Conservation (phyloP, 345 rosid species). For the Cardiospermum halicacabum region DNA sequence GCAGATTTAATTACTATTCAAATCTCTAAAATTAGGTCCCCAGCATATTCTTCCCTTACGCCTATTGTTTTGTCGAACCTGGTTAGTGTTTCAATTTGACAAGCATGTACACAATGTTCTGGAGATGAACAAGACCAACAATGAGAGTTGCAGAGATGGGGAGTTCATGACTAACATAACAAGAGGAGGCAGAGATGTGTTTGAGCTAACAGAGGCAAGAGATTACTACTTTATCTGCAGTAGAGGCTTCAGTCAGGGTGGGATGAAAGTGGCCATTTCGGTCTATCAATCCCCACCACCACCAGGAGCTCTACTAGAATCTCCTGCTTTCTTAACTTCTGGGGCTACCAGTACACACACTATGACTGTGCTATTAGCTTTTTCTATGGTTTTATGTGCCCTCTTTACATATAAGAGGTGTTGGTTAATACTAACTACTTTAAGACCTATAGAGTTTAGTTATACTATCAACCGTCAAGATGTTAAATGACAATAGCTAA, state of each 20-base stretch:
- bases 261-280: constrained; percentile 43
- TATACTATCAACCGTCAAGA: too few species aligned
- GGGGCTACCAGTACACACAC: neutral
- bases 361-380: neutral
- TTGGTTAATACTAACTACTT: too few species aligned
- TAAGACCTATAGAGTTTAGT: too few species aligned
- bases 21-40: too few species aligned
- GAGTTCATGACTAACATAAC: constrained; percentile 47
- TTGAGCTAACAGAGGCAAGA: constrained; percentile 38
- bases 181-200: constrained; percentile 54
- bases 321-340: neutral
- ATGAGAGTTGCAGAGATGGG: constrained; percentile 38
- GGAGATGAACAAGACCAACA: constrained; percentile 61
- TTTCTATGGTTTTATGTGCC: neutral
- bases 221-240: constrained; percentile 52
- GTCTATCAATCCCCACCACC: constrained; percentile 17
- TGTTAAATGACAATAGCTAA: too few species aligned
- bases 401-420: too few species aligned
- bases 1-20: too few species aligned
- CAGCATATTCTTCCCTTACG: neutral
- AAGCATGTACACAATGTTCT: constrained; percentile 46
- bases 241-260: constrained; percentile 52
- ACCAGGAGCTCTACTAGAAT: constrained; percentile 19
- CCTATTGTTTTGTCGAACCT: neutral
- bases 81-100: constrained; percentile 29